These are phyloP conservation scores for Amoebophrya sp. DNA, from an alignment of 169 alveolate species.

Conservation along the genomic window DNA sequence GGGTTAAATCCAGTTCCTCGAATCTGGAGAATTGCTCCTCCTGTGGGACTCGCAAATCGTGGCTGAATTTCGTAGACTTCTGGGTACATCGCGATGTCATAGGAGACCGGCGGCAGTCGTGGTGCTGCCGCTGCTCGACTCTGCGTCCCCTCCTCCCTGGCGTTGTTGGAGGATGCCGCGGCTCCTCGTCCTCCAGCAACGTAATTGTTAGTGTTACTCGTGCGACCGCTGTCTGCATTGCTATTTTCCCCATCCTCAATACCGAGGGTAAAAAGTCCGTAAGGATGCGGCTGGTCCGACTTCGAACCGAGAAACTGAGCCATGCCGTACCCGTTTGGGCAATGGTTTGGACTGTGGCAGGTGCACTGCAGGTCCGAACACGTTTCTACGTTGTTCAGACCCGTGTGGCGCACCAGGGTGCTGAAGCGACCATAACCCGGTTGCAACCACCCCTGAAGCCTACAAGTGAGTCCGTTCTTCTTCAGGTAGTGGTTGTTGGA, in stretches of 20 bases:
- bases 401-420: not conserved
- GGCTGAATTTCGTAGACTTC: not conserved
- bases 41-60: not conserved
- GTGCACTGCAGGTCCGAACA: conserved; percentile 20
- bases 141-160: no score
- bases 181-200: no score
- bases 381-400: not conserved
- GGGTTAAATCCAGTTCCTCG: not conserved
- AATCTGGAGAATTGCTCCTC: not conserved
- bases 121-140: not conserved
- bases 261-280: not conserved
- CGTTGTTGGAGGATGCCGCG: no score
- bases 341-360: not conserved
- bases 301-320: not conserved
- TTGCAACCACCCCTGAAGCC: conserved; percentile 18
- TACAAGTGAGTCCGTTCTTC: not conserved
- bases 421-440: not conserved
- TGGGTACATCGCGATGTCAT: conserved; percentile 10
- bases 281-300: conserved; percentile 10
- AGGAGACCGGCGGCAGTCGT: not conserved
- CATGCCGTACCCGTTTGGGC: not conserved
- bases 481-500: not conserved
- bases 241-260: not conserved
- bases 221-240: no score
- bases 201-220: no score